Conservation (phyloP, 23 red algal species). For the Chondrus crispus region DNA sequence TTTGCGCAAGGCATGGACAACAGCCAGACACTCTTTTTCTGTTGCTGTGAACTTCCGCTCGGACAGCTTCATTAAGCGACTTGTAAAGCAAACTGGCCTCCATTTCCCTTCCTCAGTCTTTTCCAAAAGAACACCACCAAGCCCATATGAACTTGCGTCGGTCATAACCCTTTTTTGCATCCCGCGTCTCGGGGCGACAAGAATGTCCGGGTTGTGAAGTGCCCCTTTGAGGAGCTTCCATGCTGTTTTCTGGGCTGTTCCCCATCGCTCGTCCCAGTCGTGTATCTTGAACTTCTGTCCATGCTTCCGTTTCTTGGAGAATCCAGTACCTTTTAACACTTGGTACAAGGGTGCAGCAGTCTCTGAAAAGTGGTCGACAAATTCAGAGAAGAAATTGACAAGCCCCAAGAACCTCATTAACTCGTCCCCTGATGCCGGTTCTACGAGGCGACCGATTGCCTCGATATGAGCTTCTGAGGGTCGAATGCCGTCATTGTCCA, state of each 20-base stretch:
- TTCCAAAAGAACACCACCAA: too few species aligned
- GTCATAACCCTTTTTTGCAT: not conserved
- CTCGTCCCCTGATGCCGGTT: not conserved
- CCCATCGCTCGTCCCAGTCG: slow-evolving; percentile 5
- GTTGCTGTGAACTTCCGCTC: too few species aligned
- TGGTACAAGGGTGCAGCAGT: not conserved
- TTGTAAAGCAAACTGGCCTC: too few species aligned
- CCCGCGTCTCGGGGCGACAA: not conserved
- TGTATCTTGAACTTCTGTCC: not conserved
- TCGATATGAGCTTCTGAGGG: not conserved
- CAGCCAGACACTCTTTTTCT: too few species aligned
- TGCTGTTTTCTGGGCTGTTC: not conserved
- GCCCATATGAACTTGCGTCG: too few species aligned
- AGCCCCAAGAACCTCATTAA: not conserved
- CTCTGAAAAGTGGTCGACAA: slow-evolving; percentile 12
- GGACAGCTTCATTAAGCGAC: too few species aligned
- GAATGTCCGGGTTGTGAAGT: not conserved
- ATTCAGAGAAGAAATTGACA: slow-evolving; percentile 17
- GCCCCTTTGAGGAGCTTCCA: not conserved
- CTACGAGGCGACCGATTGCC: not conserved
- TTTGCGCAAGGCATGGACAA: too few species aligned
- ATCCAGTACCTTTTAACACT: slow-evolving; percentile 24
- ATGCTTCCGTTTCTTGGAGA: not conserved
- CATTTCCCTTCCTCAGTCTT: too few species aligned
- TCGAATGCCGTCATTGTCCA: too few species aligned